Evolutionary conservation across 202 grass and related monocot genomes (phyloP), one percentile per base, ranked within the genome.

Genomic region (Setaria viridis): DNA sequence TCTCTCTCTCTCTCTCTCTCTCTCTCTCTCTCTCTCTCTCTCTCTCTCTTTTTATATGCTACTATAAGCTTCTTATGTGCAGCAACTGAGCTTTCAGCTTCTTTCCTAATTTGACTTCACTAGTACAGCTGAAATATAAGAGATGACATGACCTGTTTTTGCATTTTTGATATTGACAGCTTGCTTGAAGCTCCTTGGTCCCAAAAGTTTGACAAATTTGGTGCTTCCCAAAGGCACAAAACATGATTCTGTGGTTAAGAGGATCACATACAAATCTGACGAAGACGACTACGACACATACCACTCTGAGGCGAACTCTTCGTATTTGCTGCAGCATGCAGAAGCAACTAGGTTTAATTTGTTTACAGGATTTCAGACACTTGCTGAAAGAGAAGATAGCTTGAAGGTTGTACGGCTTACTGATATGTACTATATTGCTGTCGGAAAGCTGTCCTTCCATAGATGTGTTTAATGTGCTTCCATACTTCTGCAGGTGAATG

Each of bases 281-380:
- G 90, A 95, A 2, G 64, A 82, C 16, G 91, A 90, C 67, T 91
- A 94, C 82, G 81, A 67, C 57, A 81, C 88, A 63, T 75, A 46
- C 62, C 50, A 72, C 15, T 59, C 79, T 7, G 74, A 88, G 16
- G 81, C 70, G 19, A 85, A 91, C 77, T 88, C 85, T n/a, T 81
- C 85, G 0, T 91, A 88, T 72, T 88, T 91, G 49, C 71, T 91
- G 70, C 85, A 91, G 72, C 89, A 91, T 42, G 85, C 89, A 19
- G 89, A 89, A 81, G 76, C 77, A 64, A 75, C 93, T 59, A 95
- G 88, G 71, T 99, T 93, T 85, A 94, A 99, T 83, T 74, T 89
- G 73, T 99, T 96, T 74, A 94, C 93, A 51, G 97, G 97, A 88
- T 96, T 91, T 83, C 97, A 91, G 71, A 91, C 93, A 49, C 85